Conservation (phyloP, 371 early-diverging fungal species). For the Mortierella sp. region DNA sequence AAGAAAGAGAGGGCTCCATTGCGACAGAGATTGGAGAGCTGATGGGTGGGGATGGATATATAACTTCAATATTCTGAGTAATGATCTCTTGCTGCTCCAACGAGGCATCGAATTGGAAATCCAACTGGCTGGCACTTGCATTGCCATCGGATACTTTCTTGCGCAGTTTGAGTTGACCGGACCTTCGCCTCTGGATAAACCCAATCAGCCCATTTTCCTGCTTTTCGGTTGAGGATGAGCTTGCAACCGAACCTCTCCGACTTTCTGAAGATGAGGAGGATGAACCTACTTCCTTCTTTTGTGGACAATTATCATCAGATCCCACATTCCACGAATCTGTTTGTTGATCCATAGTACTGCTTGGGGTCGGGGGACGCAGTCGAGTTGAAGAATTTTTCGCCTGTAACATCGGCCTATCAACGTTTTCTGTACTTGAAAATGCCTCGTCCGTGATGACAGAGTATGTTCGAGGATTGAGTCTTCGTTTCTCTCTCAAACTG, state of each 20-base stretch:
- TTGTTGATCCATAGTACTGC: not conserved
- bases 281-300: not conserved
- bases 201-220: conserved; percentile 14
- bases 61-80: not conserved
- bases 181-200: conserved; percentile 9
- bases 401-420: conserved; percentile 10
- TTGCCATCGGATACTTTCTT: not conserved
- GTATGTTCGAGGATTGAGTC: conserved; percentile 25
- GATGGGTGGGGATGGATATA: not conserved
- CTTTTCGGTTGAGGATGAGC: conserved; percentile 8
- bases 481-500: conserved; percentile 15
- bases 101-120: not conserved
- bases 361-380: conserved; percentile 1
- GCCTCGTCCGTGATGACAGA: conserved; percentile 41
- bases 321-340: not conserved
- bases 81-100: not conserved
- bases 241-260: conserved; percentile 15
- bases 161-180: not conserved
- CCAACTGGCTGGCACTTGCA: not conserved
- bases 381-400: conserved; percentile 4
- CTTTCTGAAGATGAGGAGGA: conserved; percentile 10
- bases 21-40: conserved; percentile 9
- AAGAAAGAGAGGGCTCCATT: not conserved
- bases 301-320: not conserved
- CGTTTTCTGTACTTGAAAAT: conserved; percentile 27